Base-by-base conservation (phyloP, 1,284 basidiomycete genomes). In the Schizopora paradoxa region DNA sequence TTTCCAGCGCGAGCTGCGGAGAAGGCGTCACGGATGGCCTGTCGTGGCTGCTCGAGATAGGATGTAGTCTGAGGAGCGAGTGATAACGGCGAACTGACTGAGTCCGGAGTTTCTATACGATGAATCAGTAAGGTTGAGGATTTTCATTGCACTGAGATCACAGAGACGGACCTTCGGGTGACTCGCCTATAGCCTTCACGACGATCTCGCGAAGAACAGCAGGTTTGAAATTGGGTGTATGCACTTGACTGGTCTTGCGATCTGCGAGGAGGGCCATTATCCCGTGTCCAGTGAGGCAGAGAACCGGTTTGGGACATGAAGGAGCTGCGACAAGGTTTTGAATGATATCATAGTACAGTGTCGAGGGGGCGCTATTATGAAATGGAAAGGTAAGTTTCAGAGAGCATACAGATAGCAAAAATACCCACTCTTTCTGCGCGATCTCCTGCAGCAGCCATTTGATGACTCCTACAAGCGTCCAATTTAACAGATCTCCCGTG, bases 381-480 rank as follows among this genome's bases (percentile, higher is more conserved):
- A 72, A 43, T 26, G 36, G 34, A 35, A 44, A 21, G 37, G 45
- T 41, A 18, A 45, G 51, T 37, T 14, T 23, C 16, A n/a, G 34
- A 18, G 23, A 50, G 21, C 26, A 5, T 29, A 11, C n/a, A 18
- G 13, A 23, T 6, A 19, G 23, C 7, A 21, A 26, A 52, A 27
- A 16, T 6, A 48, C 75, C 55, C 53, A 87, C 86, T 69, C 69
- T 55, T 68, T 72, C 27, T 70, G 66, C 43, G 77, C 69, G 23
- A 85, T 70, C 45, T 89, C 83, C 47, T 65, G 68, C 26, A 80
- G 58, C 43, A 90, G 66, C 2, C 71, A 74, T 57, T 76, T 77
- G 39, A 88, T 68, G 13, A 88, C 77, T 2, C 83, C 82, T 1
- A 81, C 77, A 4, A 88, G 72, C 0, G 86, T 88, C 87, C 86